Evolutionary conservation across 2,329 filamentous ascomycete species (phyloP).

Genomic region (Aspergillus hortae): DNA sequence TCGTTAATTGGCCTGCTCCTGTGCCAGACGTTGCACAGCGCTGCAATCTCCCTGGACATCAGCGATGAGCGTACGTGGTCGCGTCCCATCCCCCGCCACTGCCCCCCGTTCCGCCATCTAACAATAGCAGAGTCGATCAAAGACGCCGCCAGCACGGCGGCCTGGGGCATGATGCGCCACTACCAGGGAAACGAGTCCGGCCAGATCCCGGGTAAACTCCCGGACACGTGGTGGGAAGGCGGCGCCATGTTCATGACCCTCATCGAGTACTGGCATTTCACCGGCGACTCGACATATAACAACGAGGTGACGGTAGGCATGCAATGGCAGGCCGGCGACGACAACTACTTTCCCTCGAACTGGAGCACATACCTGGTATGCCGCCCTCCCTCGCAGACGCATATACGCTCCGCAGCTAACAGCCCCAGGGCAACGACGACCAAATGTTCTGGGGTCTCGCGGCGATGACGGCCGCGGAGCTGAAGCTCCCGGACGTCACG

Average conservation of each 20-base stretch:
- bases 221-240: conserved; percentile 74
- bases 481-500: conserved; percentile 59
- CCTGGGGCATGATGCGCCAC: conserved; percentile 50
- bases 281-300: conserved; percentile 63
- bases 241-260: conserved; percentile 66
- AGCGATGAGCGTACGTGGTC: conserved; percentile 5
- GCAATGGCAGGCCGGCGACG: conserved; percentile 31
- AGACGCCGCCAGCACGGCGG: conserved; percentile 38
- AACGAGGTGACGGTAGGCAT: conserved; percentile 47
- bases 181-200: conserved; percentile 52
- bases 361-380: conserved; percentile 29
- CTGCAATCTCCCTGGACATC: not conserved
- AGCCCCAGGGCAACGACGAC: conserved; percentile 63
- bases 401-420: not conserved
- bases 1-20: not conserved
- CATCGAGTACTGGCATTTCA: conserved; percentile 68
- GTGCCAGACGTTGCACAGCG: not conserved
- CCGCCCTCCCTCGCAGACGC: not conserved
- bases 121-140: conserved; percentile 39
- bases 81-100: not conserved
- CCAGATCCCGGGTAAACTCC: conserved; percentile 53
- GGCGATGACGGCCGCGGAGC: conserved; percentile 64
- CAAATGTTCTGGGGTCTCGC: conserved; percentile 69
- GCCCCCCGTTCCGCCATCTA: not conserved
- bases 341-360: conserved; percentile 37